These are phyloP conservation scores for Eragrostis tef DNA, from an alignment of 202 grass and related monocot species.

Conservation along the genomic window DNA sequence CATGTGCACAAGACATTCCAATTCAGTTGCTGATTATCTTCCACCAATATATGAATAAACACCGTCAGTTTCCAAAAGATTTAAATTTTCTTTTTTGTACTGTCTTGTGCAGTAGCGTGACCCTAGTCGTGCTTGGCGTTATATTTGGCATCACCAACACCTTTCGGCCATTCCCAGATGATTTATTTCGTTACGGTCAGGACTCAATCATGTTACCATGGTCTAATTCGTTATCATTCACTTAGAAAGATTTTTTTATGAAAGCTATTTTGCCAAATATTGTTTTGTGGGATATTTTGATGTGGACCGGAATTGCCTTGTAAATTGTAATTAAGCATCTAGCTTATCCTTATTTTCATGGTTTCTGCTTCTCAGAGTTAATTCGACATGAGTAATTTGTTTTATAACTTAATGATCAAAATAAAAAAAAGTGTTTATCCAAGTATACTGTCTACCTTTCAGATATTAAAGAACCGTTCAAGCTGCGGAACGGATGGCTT, in stretches of 20 bases:
- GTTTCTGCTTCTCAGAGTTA: conserved; percentile 7
- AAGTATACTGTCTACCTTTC: conserved; percentile 39
- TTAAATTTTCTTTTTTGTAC: conserved; percentile 18
- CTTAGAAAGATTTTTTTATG: conserved; percentile 6
- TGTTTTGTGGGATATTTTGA: background rate
- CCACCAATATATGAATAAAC: too few relatives aligned
- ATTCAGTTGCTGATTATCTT: background rate
- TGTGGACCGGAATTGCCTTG: conserved; percentile 5
- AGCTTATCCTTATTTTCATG: conserved; percentile 14
- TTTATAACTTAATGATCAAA: background rate
- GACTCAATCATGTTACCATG: conserved; percentile 39
- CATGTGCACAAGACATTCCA: background rate
- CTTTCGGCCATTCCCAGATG: conserved; percentile 78
- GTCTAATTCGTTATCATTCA: conserved; percentile 29
- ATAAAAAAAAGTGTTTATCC: background rate
- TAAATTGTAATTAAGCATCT: conserved; percentile 8
- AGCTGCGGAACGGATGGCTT: conserved; percentile 86
- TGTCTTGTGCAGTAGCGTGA: conserved; percentile 67
- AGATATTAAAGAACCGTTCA: conserved; percentile 93
- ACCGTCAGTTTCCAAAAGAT: conserved; percentile 34
- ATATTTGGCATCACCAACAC: conserved; percentile 90
- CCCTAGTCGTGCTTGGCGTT: conserved; percentile 70
- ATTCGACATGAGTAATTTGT: background rate
- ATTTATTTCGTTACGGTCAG: conserved; percentile 85
- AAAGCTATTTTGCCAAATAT: background rate